phyloP scores from a whole-genome alignment of 164 flowering plant species.

The Tinospora cordifolia region DNA sequence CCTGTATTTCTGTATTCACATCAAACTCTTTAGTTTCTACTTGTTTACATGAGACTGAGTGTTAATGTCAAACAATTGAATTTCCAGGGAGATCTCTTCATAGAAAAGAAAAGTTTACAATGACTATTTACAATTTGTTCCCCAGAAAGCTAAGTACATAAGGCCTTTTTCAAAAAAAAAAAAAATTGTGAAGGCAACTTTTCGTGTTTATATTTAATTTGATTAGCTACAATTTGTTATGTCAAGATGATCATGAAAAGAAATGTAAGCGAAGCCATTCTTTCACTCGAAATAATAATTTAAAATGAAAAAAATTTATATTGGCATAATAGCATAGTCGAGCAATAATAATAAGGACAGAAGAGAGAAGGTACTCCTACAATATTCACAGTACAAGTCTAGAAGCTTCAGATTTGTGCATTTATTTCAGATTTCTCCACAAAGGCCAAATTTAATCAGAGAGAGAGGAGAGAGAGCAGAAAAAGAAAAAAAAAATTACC shows the following conservation, averaged over 20 bases:
- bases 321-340: not conserved
- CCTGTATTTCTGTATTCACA: too few species aligned
- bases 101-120: not conserved
- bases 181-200: not conserved
- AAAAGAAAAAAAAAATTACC: conserved; percentile 6
- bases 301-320: not conserved
- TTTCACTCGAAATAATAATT: not conserved
- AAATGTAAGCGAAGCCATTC: not conserved
- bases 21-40: too few species aligned
- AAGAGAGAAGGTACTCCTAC: not conserved
- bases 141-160: not conserved
- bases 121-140: not conserved
- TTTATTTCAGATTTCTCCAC: not conserved
- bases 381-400: not conserved
- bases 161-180: not conserved
- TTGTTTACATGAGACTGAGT: too few species aligned
- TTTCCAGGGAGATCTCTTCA: too few species aligned
- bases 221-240: too few species aligned
- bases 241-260: not conserved
- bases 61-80: too few species aligned
- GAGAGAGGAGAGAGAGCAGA: not conserved
- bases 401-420: not conserved
- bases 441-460: not conserved
- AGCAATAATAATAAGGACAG: not conserved
- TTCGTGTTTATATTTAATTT: too few species aligned